Percentiles rank a stretch among this genome's conserved stretches.
These are phyloP conservation scores for Penicillium sp. DNA, from an alignment of 2,329 filamentous ascomycete genomes.

Conservation along the genomic window DNA sequence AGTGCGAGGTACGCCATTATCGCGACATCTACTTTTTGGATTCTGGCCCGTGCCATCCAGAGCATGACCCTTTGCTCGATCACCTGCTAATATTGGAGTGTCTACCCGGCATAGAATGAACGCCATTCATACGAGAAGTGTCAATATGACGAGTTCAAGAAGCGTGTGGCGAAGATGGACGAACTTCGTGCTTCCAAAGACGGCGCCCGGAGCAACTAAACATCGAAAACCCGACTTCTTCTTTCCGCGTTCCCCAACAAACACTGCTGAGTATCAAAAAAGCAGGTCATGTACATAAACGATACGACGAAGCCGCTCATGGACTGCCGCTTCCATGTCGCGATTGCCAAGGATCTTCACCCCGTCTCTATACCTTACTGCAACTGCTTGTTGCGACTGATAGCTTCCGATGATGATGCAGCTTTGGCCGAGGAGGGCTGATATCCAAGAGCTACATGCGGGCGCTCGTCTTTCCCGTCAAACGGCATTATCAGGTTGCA, in stretches of 20 bases:
- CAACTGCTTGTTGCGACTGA: background rate
- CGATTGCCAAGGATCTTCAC: slow-evolving; percentile 10
- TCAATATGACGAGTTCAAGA: slow-evolving; percentile 98
- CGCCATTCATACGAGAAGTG: slow-evolving; percentile 98
- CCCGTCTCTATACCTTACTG: background rate
- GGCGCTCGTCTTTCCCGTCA: too few species aligned
- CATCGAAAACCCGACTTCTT: slow-evolving; percentile 4
- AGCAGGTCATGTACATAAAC: slow-evolving; percentile 37
- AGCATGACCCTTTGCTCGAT: background rate
- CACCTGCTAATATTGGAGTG: background rate
- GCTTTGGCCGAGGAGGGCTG: too few species aligned
- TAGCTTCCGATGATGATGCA: too few species aligned
- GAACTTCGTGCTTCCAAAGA: slow-evolving; percentile 82
- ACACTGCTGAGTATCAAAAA: slow-evolving; percentile 19
- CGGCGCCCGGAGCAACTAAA: slow-evolving; percentile 76
- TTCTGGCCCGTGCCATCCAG: too few species aligned
- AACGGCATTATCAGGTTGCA: too few species aligned
- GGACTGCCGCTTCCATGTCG: slow-evolving; percentile 30
- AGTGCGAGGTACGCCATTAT: slow-evolving; percentile 70
- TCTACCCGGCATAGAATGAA: slow-evolving; percentile 61
- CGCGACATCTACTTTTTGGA: background rate
- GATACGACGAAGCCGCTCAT: slow-evolving; percentile 32
- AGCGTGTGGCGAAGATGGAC: slow-evolving; percentile 97
- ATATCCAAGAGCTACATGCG: too few species aligned
- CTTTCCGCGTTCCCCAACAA: slow-evolving; percentile 20